These are phyloP conservation scores for Phytophthora macrochlamydospora DNA, from an alignment of 352 stramenopile genomes.

Conservation along the genomic window DNA sequence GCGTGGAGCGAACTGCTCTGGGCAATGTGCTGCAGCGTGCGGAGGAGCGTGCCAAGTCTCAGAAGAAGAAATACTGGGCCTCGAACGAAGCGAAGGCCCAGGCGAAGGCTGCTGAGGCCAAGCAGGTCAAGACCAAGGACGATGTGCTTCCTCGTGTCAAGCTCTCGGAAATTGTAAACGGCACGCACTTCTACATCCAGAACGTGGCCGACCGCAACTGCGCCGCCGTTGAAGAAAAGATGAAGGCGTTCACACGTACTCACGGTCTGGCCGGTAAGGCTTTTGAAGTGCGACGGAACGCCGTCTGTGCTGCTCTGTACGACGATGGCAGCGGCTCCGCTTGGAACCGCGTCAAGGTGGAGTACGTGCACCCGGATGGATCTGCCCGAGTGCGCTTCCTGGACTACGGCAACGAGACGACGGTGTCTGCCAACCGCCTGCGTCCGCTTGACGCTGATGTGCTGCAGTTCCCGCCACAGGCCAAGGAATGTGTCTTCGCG, in stretches of 20 bases:
- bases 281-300: conserved; percentile 92
- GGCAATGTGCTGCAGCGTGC: conserved; percentile 71
- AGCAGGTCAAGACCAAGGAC: conserved; percentile 58
- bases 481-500: conserved; percentile 83
- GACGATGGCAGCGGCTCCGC: conserved; percentile 92
- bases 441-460: conserved; percentile 91
- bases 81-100: conserved; percentile 75
- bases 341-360: conserved; percentile 96
- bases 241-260: conserved; percentile 91
- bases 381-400: conserved; percentile 91
- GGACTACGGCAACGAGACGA: conserved; percentile 95
- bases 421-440: conserved; percentile 83
- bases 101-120: conserved; percentile 52
- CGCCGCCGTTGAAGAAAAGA: conserved; percentile 91
- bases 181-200: conserved; percentile 94
- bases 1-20: conserved; percentile 91
- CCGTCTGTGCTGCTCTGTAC: conserved; percentile 94
- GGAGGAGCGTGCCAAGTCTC: conserved; percentile 89
- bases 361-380: conserved; percentile 69
- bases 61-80: conserved; percentile 96
- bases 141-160: conserved; percentile 80
- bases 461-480: conserved; percentile 89
- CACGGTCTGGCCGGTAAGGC: conserved; percentile 89
- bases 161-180: conserved; percentile 95
- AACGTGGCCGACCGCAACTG: conserved; percentile 88